Conservation (phyloP, 306 rosid species). For the Carpinus fangiana region DNA sequence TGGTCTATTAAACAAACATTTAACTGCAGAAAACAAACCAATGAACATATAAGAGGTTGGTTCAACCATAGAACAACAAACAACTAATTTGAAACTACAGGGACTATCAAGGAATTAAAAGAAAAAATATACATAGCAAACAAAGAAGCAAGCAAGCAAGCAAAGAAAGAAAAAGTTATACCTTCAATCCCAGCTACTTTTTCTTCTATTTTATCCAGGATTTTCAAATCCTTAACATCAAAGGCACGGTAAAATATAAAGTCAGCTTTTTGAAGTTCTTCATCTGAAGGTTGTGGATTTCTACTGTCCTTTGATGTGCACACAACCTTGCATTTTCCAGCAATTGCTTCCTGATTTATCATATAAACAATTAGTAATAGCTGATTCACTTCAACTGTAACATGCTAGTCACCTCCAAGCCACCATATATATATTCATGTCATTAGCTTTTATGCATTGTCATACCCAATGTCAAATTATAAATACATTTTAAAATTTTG, state of each 20-base stretch:
- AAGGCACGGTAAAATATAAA: constrained; percentile 72
- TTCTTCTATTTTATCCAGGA: constrained; percentile 52
- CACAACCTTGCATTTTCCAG: constrained; percentile 81
- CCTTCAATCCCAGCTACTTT: constrained; percentile 66
- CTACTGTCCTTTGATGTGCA: constrained; percentile 65
- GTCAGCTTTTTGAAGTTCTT: constrained; percentile 63
- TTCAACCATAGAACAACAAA: constrained; percentile 23
- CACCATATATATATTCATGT: not conserved
- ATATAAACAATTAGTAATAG: not conserved
- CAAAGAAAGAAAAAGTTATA: constrained; percentile 16
- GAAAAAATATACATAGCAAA: not conserved
- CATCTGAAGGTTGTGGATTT: constrained; percentile 57
- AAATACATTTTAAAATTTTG: not conserved
- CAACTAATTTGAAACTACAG: constrained; percentile 11
- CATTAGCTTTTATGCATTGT: not conserved
- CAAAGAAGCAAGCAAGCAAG: not conserved
- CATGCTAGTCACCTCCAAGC: not conserved
- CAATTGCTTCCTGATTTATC: constrained; percentile 73
- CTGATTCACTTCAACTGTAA: not conserved
- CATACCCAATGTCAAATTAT: not conserved
- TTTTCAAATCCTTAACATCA: constrained; percentile 55
- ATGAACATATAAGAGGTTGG: constrained; percentile 30
- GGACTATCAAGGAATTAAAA: not conserved
- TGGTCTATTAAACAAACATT: constrained; percentile 58
- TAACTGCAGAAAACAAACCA: constrained; percentile 65